These are phyloP conservation scores for Colletotrichum phormii DNA, from an alignment of 2,329 filamentous ascomycete species.

Conservation along the genomic window DNA sequence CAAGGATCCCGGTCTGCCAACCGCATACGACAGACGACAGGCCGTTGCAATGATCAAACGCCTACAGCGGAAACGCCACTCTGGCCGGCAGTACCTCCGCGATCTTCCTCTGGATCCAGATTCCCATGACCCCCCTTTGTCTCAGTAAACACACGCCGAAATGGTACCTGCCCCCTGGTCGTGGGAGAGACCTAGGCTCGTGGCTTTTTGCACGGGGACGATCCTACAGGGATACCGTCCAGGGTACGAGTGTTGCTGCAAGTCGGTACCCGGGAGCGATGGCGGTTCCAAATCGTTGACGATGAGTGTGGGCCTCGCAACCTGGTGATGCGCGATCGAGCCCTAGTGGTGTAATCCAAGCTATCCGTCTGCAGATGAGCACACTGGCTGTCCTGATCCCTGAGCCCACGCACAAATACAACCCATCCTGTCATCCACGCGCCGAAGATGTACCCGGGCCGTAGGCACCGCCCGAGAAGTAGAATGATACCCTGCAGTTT, in stretches of 20 bases:
- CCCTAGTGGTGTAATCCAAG: not conserved
- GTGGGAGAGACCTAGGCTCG: not conserved
- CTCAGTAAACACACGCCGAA: conserved; percentile 26
- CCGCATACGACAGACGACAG: not conserved
- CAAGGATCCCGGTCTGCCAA: not conserved
- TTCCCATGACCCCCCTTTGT: not conserved
- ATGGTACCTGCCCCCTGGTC: not conserved
- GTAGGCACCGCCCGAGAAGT: not conserved
- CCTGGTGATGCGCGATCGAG: not conserved
- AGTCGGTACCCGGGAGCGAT: not conserved
- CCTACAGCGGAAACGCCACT: not conserved
- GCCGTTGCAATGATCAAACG: conserved; percentile 17
- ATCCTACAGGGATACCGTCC: not conserved
- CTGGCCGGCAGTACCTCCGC: not conserved
- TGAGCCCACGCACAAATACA: not conserved
- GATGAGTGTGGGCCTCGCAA: not conserved
- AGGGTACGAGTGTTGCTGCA: not conserved
- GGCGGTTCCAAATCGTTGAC: not conserved
- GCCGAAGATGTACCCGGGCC: not conserved
- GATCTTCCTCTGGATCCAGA: not conserved
- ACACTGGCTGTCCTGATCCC: not conserved
- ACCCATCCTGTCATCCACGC: not conserved
- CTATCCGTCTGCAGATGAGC: conserved; percentile 2
- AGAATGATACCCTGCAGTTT: not conserved
- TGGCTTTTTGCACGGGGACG: not conserved